Evolutionary conservation across 192 early-diverging fungal species (phyloP).

Genomic region (Podila verticillata): DNA sequence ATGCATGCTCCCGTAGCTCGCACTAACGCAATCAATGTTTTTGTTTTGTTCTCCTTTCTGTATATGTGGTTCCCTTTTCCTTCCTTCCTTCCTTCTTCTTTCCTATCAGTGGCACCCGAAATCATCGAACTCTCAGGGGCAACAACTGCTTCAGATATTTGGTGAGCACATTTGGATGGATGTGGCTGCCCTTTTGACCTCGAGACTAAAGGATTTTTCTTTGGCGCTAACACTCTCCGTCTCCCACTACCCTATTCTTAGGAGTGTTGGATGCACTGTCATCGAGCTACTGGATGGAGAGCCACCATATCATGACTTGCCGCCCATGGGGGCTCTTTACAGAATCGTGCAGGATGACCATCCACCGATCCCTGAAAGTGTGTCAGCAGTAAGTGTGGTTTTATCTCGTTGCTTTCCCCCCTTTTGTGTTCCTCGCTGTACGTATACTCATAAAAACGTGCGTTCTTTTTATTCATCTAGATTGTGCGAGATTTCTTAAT

Average conservation of each 20-base stretch:
- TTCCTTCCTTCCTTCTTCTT: not conserved
- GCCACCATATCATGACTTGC: slow-evolving; percentile 76
- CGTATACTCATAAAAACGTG: not conserved
- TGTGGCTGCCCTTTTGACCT: not conserved
- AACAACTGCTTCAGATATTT: slow-evolving; percentile 77
- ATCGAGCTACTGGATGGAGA: slow-evolving; percentile 76
- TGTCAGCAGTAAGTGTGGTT: slow-evolving; percentile 55
- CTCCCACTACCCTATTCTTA: not conserved
- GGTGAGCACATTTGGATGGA: slow-evolving; percentile 19
- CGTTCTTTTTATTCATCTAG: slow-evolving; percentile 19
- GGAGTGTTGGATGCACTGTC: slow-evolving; percentile 76
- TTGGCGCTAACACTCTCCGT: no score
- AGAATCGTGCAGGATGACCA: slow-evolving; percentile 79
- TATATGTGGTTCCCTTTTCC: not conserved
- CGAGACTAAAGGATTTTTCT: not conserved
- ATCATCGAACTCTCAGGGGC: slow-evolving; percentile 73
- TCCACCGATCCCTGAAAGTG: slow-evolving; percentile 74
- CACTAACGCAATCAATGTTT: not conserved
- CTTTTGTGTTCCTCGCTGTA: not conserved
- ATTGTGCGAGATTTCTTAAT: slow-evolving; percentile 78
- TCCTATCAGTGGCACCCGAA: slow-evolving; percentile 69
- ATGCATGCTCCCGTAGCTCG: not conserved
- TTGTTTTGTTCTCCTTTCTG: not conserved
- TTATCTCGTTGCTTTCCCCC: not conserved
- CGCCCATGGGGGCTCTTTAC: slow-evolving; percentile 75